A percentile compares a stretch with the other conserved stretches of the same genome.
phyloP scores from a whole-genome alignment of 73 alveolate species.

The Durusdinium trenchii region DNA sequence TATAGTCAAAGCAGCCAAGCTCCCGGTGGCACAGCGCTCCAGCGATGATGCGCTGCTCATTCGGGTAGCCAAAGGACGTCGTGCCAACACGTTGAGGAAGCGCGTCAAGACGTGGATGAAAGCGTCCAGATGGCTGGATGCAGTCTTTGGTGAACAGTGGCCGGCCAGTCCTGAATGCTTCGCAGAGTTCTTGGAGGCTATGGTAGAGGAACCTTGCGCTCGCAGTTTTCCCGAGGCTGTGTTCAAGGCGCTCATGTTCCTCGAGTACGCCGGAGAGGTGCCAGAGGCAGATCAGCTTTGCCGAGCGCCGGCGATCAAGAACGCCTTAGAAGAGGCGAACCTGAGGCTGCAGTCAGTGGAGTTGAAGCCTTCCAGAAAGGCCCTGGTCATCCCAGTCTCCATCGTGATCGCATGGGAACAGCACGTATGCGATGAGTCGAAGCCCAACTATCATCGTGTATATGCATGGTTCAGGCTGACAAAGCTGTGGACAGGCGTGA shows the following conservation, averaged over 20 bases:
- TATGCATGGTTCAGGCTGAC: too few species aligned
- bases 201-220: constrained; percentile 59
- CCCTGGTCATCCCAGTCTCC: background rate
- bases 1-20: too few species aligned
- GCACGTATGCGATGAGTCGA: too few species aligned
- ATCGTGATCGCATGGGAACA: background rate
- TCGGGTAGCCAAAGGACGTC: constrained; percentile 4
- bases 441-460: too few species aligned
- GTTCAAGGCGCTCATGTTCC: background rate
- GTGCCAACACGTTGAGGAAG: constrained; percentile 24
- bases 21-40: too few species aligned
- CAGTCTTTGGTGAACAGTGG: background rate
- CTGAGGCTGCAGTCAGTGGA: background rate
- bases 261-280: constrained; percentile 14
- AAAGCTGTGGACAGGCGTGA: too few species aligned
- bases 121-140: background rate
- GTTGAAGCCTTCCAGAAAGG: background rate
- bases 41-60: background rate
- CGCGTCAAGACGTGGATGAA: constrained; percentile 27
- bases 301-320: background rate
- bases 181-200: background rate
- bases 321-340: constrained; percentile 21
- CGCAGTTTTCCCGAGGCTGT: background rate
- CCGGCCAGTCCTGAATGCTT: background rate
- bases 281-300: background rate